Percentiles rank a stretch among this genome's conserved stretches.
These are phyloP conservation scores for Parietaria judaica DNA, from an alignment of 306 rosid species.

Conservation along the genomic window DNA sequence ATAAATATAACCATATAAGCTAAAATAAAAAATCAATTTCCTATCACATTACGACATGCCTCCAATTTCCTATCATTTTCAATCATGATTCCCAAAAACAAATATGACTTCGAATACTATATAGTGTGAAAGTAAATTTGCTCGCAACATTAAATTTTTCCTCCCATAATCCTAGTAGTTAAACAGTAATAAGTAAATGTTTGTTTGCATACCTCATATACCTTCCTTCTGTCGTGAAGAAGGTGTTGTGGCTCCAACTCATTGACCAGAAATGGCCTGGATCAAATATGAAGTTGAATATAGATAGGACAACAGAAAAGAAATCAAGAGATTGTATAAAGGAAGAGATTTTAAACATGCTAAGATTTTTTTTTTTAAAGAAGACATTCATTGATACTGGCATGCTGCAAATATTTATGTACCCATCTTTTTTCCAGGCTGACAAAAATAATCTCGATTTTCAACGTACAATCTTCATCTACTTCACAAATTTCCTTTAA, in stretches of 20 bases:
- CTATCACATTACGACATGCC: background rate
- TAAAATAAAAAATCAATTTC: background rate
- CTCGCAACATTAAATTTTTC: background rate
- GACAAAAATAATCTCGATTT: too few relatives aligned
- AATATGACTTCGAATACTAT: background rate
- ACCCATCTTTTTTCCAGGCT: too few relatives aligned
- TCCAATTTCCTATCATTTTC: too few relatives aligned
- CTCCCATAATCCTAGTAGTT: background rate
- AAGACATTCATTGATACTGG: too few relatives aligned
- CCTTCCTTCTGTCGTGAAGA: slow-evolving; percentile 94
- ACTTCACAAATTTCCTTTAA: too few relatives aligned
- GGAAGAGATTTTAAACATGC: background rate
- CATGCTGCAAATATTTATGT: too few relatives aligned
- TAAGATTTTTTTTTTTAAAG: too few relatives aligned
- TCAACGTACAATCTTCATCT: too few relatives aligned
- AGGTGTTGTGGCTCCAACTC: slow-evolving; percentile 93
- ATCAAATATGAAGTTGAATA: slow-evolving; percentile 30
- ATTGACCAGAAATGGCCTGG: slow-evolving; percentile 84
- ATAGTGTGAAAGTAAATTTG: background rate
- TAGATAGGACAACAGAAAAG: background rate
- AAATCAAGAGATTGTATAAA: slow-evolving; percentile 1
- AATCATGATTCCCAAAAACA: background rate
- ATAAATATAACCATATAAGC: background rate
- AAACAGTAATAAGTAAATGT: background rate
- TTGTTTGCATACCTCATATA: slow-evolving; percentile 61